Evolutionary conservation across 2,329 filamentous ascomycete species (phyloP).

Genomic region (Xylariales sp.): DNA sequence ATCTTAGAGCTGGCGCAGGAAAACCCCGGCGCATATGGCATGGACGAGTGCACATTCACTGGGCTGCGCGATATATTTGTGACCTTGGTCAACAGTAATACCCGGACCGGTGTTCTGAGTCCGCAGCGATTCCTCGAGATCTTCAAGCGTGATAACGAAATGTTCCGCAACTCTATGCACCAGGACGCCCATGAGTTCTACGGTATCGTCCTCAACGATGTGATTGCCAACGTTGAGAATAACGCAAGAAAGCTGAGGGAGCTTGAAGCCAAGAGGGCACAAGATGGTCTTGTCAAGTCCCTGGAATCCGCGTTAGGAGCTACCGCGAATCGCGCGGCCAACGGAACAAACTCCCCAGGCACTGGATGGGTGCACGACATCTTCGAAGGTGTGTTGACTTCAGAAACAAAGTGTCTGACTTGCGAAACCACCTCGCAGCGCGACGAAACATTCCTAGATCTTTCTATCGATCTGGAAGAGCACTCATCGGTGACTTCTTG

Average conservation of each 20-base stretch:
- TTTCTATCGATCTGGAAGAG: constrained; percentile 93
- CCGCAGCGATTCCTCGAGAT: constrained; percentile 92
- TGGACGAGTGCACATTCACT: constrained; percentile 93
- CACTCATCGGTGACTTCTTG: constrained; percentile 96
- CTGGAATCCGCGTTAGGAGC: constrained; percentile 40
- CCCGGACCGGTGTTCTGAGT: constrained; percentile 84
- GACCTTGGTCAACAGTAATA: constrained; percentile 75
- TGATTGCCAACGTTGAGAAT: constrained; percentile 90
- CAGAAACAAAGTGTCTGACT: constrained; percentile 92
- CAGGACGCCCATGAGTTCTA: constrained; percentile 98
- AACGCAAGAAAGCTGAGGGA: constrained; percentile 65
- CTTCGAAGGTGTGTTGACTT: constrained; percentile 91
- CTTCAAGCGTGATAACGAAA: constrained; percentile 89
- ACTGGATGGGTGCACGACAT: constrained; percentile 95
- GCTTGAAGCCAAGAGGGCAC: constrained; percentile 34
- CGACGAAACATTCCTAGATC: constrained; percentile 91
- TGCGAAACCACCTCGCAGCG: constrained; percentile 94
- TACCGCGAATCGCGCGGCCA: constrained; percentile 26
- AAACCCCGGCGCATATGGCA: constrained; percentile 75
- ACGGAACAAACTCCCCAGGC: constrained; percentile 51
- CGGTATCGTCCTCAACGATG: constrained; percentile 90
- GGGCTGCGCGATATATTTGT: constrained; percentile 95
- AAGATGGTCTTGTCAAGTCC: constrained; percentile 45
- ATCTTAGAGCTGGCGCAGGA: constrained; percentile 81
- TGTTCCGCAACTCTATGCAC: constrained; percentile 96